Evolutionary conservation across 768 basidiomycete genomes (phyloP), one percentile per base, ranked within the genome.

Genomic region (Trichaptum fuscoviolaceum): DNA sequence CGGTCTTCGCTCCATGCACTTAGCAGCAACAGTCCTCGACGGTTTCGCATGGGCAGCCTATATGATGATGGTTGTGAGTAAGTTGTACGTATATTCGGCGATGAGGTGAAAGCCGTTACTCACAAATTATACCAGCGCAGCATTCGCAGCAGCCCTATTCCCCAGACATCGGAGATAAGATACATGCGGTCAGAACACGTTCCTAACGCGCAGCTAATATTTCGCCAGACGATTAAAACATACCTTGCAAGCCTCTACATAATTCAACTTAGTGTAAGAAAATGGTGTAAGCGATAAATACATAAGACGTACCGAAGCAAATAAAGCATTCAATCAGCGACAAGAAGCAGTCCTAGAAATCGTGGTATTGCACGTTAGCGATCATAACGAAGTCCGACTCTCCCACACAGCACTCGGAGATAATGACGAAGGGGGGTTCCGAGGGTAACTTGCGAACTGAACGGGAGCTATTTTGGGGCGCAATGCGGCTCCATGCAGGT

Each of bases 1-100:
- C n/a, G n/a, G 12, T 4, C 15, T 5, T 52, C 20, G 42, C 42
- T 12, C 20, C 10, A 20, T 52, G 42, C 42, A 52, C 2, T 52
- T 52, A 52, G 42, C 42, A 52, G 42, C 42, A 52, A 20, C 42
- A 52, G 42, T 52, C 42, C 20, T 52, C 42, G 20, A 52, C 42
- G 15, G 42, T 85, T 78, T 91, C 90, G 80, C 90, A 91, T 9
- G 90, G 90, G 81, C 89, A 91, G 76, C 89, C 89, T 91, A 69
- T 7, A 64, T 9, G 59, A 25, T 36, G 20, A 20, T 2, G 12
- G 30, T 2, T 18, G 8, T 69, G 58, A 73, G 68, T 23, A 65
- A 57, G 35, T n/a, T n/a, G 10, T 18, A 35, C 0, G 3, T 15
- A 58, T 26, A 17, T n/a, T 12, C n/a, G n/a, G n/a, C 34, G 23